These are phyloP conservation scores for Thermothelomyces thermophilus DNA, from an alignment of 2,329 filamentous ascomycete genomes.

Conservation along the genomic window DNA sequence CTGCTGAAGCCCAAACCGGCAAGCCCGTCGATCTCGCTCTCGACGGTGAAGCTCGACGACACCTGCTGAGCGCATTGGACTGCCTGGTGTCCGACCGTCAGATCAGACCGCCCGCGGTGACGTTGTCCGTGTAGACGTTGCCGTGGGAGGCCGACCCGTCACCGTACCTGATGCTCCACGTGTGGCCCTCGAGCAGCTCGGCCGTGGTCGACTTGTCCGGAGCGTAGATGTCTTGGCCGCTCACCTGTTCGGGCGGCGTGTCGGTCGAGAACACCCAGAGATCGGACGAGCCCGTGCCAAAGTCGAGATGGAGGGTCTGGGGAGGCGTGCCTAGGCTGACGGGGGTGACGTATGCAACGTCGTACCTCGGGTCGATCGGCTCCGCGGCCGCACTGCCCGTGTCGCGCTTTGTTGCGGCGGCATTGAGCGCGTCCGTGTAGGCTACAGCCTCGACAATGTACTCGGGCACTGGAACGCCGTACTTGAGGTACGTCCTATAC, in stretches of 20 bases:
- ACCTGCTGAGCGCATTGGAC: slow-evolving; percentile 40
- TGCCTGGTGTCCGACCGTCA: slow-evolving; percentile 37
- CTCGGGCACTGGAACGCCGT: slow-evolving; percentile 30
- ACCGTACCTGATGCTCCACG: slow-evolving; percentile 40
- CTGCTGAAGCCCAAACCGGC: slow-evolving; percentile 40
- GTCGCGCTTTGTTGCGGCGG: slow-evolving; percentile 9
- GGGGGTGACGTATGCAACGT: slow-evolving; percentile 33
- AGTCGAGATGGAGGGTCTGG: slow-evolving; percentile 25
- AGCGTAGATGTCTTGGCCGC: slow-evolving; percentile 37
- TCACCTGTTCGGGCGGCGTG: slow-evolving; percentile 29
- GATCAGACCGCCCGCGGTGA: slow-evolving; percentile 38
- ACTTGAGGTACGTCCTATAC: slow-evolving; percentile 36
- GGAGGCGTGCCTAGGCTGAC: slow-evolving; percentile 33
- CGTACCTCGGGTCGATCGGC: slow-evolving; percentile 27
- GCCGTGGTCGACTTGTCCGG: slow-evolving; percentile 36
- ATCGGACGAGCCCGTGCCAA: slow-evolving; percentile 27
- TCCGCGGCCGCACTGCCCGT: slow-evolving; percentile 28
- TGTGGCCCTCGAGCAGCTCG: slow-evolving; percentile 31
- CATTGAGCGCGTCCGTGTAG: slow-evolving; percentile 17
- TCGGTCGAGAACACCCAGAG: slow-evolving; percentile 42
- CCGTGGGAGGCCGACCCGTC: slow-evolving; percentile 39
- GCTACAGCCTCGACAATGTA: slow-evolving; percentile 29
- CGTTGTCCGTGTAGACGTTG: slow-evolving; percentile 39
- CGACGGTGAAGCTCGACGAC: slow-evolving; percentile 36
- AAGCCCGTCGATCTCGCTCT: slow-evolving; percentile 37